phyloP scores from a whole-genome alignment of 305 asterid species.

The Solanum hybrid region DNA sequence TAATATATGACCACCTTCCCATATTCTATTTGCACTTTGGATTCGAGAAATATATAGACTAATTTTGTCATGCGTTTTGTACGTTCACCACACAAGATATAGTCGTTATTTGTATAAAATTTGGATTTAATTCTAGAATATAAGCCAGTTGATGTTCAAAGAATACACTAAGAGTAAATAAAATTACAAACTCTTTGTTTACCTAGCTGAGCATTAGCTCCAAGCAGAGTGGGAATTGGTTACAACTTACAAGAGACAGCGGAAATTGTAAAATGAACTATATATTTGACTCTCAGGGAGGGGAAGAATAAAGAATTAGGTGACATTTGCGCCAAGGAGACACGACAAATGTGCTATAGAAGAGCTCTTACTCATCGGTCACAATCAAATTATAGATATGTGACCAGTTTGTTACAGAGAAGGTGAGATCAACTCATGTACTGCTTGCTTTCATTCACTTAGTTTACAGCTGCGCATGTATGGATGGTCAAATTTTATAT shows the following conservation, averaged over 20 bases:
- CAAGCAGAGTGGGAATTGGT: slow-evolving; percentile 12
- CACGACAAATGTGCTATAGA: slow-evolving; percentile 1
- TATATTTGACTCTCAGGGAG: slow-evolving; percentile 21
- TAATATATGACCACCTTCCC: background rate
- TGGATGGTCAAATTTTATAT: slow-evolving; percentile 79
- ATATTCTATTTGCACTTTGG: background rate
- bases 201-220: slow-evolving; percentile 7
- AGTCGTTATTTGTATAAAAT: background rate
- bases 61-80: background rate
- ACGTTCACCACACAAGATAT: background rate
- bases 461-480: slow-evolving; percentile 69
- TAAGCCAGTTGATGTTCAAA: slow-evolving; percentile 9
- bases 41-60: background rate
- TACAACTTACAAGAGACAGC: slow-evolving; percentile 6
- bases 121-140: slow-evolving; percentile 10
- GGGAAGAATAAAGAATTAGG: slow-evolving; percentile 21
- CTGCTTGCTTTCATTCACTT: slow-evolving; percentile 34
- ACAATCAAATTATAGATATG: slow-evolving; percentile 11
- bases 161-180: slow-evolving; percentile 9
- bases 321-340: no score
- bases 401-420: slow-evolving; percentile 12
- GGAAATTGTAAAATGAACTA: slow-evolving; percentile 22
- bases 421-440: background rate
- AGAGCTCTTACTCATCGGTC: slow-evolving; percentile 9
- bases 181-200: slow-evolving; percentile 10